phyloP scores from a whole-genome alignment of 441 rosid genomes.

The Corymbia citriodora region DNA sequence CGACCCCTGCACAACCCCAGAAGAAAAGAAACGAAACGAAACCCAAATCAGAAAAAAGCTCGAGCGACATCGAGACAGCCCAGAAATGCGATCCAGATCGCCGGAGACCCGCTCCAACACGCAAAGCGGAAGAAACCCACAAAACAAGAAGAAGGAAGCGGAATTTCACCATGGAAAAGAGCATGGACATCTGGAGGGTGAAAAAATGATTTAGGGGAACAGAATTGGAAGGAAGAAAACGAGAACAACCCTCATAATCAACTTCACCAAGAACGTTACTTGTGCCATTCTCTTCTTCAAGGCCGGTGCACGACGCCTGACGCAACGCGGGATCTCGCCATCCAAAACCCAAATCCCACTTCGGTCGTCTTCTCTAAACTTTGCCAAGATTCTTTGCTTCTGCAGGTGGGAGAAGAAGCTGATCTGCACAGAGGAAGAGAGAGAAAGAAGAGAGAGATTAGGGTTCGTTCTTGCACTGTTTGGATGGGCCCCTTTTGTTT shows the following conservation, averaged over 20 bases:
- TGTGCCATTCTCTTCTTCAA: background rate
- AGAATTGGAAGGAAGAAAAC: background rate
- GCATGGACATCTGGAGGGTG: background rate
- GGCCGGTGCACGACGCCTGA: background rate
- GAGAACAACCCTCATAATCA: background rate
- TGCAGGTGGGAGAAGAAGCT: background rate
- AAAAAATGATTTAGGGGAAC: background rate
- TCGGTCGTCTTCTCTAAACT: background rate
- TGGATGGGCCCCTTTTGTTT: background rate
- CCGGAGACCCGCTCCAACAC: background rate
- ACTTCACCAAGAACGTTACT: background rate
- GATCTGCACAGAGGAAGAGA: background rate
- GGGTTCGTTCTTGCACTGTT: background rate
- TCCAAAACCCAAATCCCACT: background rate
- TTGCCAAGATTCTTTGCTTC: background rate
- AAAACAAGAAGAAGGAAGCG: background rate
- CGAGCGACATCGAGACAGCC: background rate
- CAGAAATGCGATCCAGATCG: background rate
- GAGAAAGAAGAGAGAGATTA: background rate
- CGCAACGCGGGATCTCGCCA: background rate
- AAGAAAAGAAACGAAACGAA: background rate
- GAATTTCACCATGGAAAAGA: background rate
- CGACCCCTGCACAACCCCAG: conserved; percentile 39
- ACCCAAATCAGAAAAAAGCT: background rate
- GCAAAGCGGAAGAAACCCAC: background rate